Evolutionary conservation across 2,329 filamentous ascomycete species (phyloP), one percentile per base, ranked within the genome.

Genomic region (Tolypocladium tundrense): DNA sequence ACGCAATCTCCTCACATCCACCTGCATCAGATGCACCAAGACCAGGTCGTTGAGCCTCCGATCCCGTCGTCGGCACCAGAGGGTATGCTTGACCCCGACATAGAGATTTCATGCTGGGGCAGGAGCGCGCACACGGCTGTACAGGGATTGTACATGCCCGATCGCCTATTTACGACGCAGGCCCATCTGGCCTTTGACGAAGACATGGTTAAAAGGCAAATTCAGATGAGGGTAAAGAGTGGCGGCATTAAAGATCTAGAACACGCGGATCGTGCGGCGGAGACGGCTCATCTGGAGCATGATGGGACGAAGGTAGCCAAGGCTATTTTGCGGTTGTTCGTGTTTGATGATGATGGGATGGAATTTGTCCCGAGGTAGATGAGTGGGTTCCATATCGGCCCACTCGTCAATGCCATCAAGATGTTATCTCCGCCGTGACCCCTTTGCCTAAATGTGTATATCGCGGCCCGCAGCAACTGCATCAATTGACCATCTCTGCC

Each of bases 131-230:
- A 80, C 59, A 93, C 89, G 64, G 71, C 77, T 3, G 81, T 90
- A 3, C 90, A 94, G 70, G 88, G 87, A 31, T 84, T 93, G 77
- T 93, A 92, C 67, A 73, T 79, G 41, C 77, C 81, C 24, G 19
- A 48, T 14, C 45, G 45, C 14, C 45, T 48, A 13, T 48, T 48
- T 13, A 48, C 45, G 45, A 24, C 45, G n/a, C 45, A 48, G 24
- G 45, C 45, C 1, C 45, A 48, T 19, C 45, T 48, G 24, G 24
- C 45, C 13, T 48, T 48, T 10, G 45, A 48, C 45, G 45, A 48
- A 24, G 45, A 48, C 45, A 48, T 48, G 45, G 45, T 48, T 6
- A 48, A 24, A 14, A 24, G 45, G 4, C 45, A 48, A 24, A 48
- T 48, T 7, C 45, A 48, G 14, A 48, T 48, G 45, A 31, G 45